Base-by-base conservation (phyloP, 345 rosid species). In the Fremontodendron californicum region DNA sequence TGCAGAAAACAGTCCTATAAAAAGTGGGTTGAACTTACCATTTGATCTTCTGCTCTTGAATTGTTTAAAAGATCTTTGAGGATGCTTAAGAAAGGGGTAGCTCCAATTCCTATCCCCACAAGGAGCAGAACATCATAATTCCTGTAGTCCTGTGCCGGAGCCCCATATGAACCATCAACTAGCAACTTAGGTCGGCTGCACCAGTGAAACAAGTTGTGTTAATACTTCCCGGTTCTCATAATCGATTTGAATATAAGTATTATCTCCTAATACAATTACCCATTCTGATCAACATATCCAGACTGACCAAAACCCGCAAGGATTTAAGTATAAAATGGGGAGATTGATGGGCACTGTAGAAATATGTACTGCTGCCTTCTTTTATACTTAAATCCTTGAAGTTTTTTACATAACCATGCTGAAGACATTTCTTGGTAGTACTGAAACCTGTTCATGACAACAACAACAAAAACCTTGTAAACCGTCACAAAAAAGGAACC, bases 321-420 rank as follows among this genome's bases (percentile, higher is more conserved):
- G n/a, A n/a, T n/a, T n/a, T n/a, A n/a, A n/a, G n/a, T n/a, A n/a
- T 86, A 33, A 65, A 93, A 90, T 23, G 91, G 77, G 74, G 99
- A 95, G 82, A 95, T 88, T 31, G 77, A 55, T 11, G 97, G 97
- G 79, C 99, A 95, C 78, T 89, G 93, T 21, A 95, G 88, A 83
- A 92, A 95, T 78, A 95, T 92, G 81, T 95, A 95, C n/a, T n/a
- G n/a, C 80, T 95, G 99, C 78, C 98, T 98, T 55, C 99, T 95
- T 85, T 78, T 93, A 89, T 90, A 92, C 84, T 90, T 93, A 75
- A 93, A 93, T 78, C 98, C 96, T 52, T 84, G 89, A 71, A 97
- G 99, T n/a, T 87, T 93, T 95, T 61, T 97, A 90, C 97, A 4
- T 4, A 16, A 43, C 48, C 48, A 12, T 43, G 15, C 48, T 33